Evolutionary conservation across 164 flowering plant species (phyloP).

Genomic region (Vitis cinerea): DNA sequence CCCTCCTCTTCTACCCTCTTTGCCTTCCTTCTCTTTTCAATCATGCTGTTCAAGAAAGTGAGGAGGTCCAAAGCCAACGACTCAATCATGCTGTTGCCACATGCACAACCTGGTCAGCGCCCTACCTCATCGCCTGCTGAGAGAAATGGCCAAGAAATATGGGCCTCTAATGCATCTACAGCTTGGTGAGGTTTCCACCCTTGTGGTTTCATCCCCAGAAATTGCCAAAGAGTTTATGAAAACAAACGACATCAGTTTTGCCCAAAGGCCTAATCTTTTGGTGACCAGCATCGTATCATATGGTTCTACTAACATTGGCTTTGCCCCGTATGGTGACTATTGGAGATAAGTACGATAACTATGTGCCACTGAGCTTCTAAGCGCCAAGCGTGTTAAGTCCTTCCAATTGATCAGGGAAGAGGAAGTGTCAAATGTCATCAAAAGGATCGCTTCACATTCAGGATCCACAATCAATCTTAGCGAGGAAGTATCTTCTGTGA

Average conservation of each 20-base stretch:
- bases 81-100: not conserved
- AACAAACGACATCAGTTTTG: slow-evolving; percentile 17
- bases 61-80: not conserved
- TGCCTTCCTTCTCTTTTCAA: not conserved
- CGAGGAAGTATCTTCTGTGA: not conserved
- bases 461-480: slow-evolving; percentile 9
- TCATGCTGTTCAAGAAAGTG: not conserved
- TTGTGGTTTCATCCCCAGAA: slow-evolving; percentile 27
- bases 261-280: slow-evolving; percentile 10
- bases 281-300: slow-evolving; percentile 6
- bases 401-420: slow-evolving; percentile 18
- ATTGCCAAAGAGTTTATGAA: slow-evolving; percentile 22
- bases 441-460: not conserved
- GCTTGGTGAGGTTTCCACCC: slow-evolving; percentile 21
- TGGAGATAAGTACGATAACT: slow-evolving; percentile 30
- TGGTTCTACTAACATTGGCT: slow-evolving; percentile 10
- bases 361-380: slow-evolving; percentile 22
- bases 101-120: slow-evolving; percentile 16
- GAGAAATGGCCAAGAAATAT: not conserved
- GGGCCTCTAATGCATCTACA: slow-evolving; percentile 23
- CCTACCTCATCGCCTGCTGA: slow-evolving; percentile 15
- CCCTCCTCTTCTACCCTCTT: not conserved
- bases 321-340: slow-evolving; percentile 22
- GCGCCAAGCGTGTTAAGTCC: slow-evolving; percentile 19
- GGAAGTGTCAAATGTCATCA: slow-evolving; percentile 14